A percentile compares a stretch with the other conserved stretches of the same genome.
Conservation (phyloP, 1,139 yeast species). For the Protomyces inouyei region DNA sequence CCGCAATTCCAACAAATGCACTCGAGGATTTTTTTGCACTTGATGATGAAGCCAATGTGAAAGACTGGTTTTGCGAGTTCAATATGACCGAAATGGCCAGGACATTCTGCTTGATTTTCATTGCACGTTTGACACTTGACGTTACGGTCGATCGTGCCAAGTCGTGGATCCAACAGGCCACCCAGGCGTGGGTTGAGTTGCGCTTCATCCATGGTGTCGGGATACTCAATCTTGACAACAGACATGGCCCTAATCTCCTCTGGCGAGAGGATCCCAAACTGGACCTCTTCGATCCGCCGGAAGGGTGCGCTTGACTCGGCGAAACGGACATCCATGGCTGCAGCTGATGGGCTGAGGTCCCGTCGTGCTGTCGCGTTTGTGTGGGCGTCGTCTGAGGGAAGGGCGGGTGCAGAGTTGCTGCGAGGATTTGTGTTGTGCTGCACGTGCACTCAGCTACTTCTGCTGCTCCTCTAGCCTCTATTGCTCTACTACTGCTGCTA, state of each 20-base stretch:
- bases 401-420: background rate
- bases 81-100: slow-evolving; percentile 98
- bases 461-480: background rate
- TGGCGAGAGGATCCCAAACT: slow-evolving; percentile 95
- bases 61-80: slow-evolving; percentile 97
- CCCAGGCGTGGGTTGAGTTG: slow-evolving; percentile 93
- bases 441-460: background rate
- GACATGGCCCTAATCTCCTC: slow-evolving; percentile 64
- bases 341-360: background rate
- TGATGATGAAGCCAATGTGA: slow-evolving; percentile 66
- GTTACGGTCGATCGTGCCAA: slow-evolving; percentile 95
- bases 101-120: slow-evolving; percentile 98
- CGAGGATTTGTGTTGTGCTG: background rate
- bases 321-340: slow-evolving; percentile 21
- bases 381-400: background rate
- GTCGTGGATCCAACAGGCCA: slow-evolving; percentile 92
- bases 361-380: background rate
- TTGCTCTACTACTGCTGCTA: background rate
- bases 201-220: slow-evolving; percentile 98
- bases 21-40: slow-evolving; percentile 91
- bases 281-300: slow-evolving; percentile 49
- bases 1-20: slow-evolving; percentile 99
- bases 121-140: slow-evolving; percentile 99
- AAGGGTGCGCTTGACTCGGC: slow-evolving; percentile 26
- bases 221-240: slow-evolving; percentile 46